Evolutionary conservation across 1,139 yeast species (phyloP), one percentile per base, ranked within the genome.

Genomic region (Suhomyces terraborum): DNA sequence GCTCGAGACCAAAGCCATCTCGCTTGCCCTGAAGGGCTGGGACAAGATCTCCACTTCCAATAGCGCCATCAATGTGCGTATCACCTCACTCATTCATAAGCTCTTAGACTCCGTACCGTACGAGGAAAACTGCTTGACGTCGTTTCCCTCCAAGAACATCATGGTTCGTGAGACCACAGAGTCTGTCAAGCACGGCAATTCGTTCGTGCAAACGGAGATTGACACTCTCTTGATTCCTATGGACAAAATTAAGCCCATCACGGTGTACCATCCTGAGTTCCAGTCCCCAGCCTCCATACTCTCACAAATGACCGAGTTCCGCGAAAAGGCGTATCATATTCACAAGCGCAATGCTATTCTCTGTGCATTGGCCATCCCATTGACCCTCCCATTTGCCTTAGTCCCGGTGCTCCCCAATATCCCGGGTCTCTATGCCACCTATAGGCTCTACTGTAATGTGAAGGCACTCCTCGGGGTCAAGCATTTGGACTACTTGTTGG

Each of bases 321-420:
- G 62, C 32, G 56, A 58, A 23, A 52, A 53, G 6, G 59, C 66
- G 20, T 54, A 59, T 40, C 36, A 62, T 3, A 54, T 55, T 27
- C 76, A 73, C 45, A 47, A 54, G 27, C 67, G 65, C 41, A 62
- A 65, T 48, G 66, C 73, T 19, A 47, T 61, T 4, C 34, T 69
- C 30, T 81, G 88, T 52, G 75, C 79, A 0, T 51, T 84, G 22
- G 82, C 83, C 2, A 64, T 93, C 3, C 98, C 98, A 1, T 50
- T 91, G 33, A 80, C 95, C 0, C 56, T 88, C 6, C 98, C 98
- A 1, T 62, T 89, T 40, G 89, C 88, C 0, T 56, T 89, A 34
- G 57, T 93, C 0, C 98, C 98, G 0, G 73, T 91, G n/a, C 61
- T 91, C 1, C 98, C 98, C 14, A 93, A 93, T 53, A 78, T 93